A percentile compares a stretch with the other conserved stretches of the same genome.
These are phyloP conservation scores for Climacium dendroides DNA, from an alignment of 225 moss, liverwort and hornwort genomes.

Conservation along the genomic window DNA sequence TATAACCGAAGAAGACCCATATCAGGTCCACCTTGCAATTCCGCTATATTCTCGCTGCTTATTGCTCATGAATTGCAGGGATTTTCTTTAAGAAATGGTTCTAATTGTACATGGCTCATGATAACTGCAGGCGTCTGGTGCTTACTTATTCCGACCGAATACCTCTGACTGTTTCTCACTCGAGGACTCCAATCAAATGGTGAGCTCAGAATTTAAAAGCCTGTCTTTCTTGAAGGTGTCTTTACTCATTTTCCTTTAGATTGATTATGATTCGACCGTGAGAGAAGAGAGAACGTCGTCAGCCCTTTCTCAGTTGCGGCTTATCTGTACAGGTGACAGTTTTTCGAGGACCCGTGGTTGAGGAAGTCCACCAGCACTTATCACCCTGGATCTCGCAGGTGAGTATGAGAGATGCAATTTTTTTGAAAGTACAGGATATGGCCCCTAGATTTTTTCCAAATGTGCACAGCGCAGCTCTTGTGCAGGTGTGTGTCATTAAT, in stretches of 20 bases:
- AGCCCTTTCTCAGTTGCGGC: not conserved
- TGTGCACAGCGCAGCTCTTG: not conserved
- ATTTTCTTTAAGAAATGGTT: not conserved
- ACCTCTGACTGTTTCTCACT: conserved; percentile 83
- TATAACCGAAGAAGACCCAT: conserved; percentile 40
- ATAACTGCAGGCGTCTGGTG: conserved; percentile 65
- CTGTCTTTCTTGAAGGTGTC: not conserved
- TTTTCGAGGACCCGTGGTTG: conserved; percentile 71
- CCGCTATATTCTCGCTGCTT: not conserved
- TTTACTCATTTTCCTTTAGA: not conserved
- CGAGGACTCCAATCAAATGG: conserved; percentile 10
- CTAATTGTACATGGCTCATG: not conserved
- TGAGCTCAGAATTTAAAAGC: conserved; percentile 3
- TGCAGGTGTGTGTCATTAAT: not conserved
- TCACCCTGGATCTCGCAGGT: conserved; percentile 92
- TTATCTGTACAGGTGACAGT: conserved; percentile 38
- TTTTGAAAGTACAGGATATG: not conserved
- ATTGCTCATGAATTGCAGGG: not conserved
- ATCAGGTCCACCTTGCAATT: conserved; percentile 21
- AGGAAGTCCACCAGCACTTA: conserved; percentile 91
- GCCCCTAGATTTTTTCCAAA: not conserved
- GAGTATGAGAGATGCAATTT: not conserved
- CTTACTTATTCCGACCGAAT: conserved; percentile 87
- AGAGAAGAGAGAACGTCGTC: not conserved
- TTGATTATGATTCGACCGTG: not conserved